Conservation (phyloP, 2,329 filamentous ascomycete genomes). For the Plenodomus tracheiphilus region DNA sequence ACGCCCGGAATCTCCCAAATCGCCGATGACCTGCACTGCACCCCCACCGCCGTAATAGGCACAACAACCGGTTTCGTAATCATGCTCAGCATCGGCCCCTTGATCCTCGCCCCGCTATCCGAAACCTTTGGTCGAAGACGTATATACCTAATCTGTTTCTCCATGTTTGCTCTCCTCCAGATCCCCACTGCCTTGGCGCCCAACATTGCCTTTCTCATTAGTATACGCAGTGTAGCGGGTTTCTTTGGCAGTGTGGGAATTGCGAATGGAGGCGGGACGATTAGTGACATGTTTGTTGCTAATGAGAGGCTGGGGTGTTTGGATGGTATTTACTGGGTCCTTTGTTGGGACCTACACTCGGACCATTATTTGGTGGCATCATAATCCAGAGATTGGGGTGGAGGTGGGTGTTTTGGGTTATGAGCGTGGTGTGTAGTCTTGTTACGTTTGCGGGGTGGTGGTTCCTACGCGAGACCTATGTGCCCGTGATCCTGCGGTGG, state of each 20-base stretch:
- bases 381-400: slow-evolving; percentile 51
- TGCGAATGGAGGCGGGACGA: slow-evolving; percentile 56
- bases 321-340: slow-evolving; percentile 52
- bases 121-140: slow-evolving; percentile 53
- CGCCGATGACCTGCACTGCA: slow-evolving; percentile 50
- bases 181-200: slow-evolving; percentile 53
- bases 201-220: slow-evolving; percentile 51
- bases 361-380: slow-evolving; percentile 50
- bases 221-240: slow-evolving; percentile 50
- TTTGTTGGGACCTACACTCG: slow-evolving; percentile 48
- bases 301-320: slow-evolving; percentile 51
- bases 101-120: slow-evolving; percentile 51
- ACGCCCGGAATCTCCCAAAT: slow-evolving; percentile 57
- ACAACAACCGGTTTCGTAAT: slow-evolving; percentile 57
- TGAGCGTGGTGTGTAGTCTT: slow-evolving; percentile 48
- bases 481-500: slow-evolving; percentile 45
- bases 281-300: slow-evolving; percentile 56
- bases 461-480: slow-evolving; percentile 51
- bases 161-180: slow-evolving; percentile 51
- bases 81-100: slow-evolving; percentile 53
- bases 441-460: slow-evolving; percentile 50
- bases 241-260: slow-evolving; percentile 57
- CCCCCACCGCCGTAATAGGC: slow-evolving; percentile 49
- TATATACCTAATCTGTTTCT: slow-evolving; percentile 52
- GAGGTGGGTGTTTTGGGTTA: slow-evolving; percentile 55